Evolutionary conservation across 2,329 filamentous ascomycete genomes (phyloP).

Genomic region (Pseudogymnoascus sp.): DNA sequence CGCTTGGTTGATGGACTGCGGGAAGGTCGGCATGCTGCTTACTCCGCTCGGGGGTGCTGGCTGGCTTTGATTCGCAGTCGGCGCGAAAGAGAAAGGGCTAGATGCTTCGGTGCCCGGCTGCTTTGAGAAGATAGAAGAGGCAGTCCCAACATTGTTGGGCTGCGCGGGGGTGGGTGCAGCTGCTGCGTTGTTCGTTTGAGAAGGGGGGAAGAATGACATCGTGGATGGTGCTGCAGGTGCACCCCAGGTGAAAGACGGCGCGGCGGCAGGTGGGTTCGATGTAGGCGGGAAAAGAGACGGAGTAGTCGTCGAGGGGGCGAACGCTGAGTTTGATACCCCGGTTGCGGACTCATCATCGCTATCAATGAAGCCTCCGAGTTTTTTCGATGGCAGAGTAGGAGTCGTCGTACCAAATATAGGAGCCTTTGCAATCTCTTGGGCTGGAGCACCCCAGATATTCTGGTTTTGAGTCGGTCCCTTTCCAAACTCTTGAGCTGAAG

Average conservation of each 20-base stretch:
- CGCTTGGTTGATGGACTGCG: not conserved
- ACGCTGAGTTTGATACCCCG: not conserved
- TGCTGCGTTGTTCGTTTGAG: not conserved
- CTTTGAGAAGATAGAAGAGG: not conserved
- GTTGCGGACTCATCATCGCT: not conserved
- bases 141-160: not conserved
- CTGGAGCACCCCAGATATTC: slow-evolving; percentile 2
- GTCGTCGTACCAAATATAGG: not conserved
- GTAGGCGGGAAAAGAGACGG: not conserved
- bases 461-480: not conserved
- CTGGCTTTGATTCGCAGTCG: not conserved
- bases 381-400: not conserved
- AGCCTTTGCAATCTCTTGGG: not conserved
- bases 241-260: not conserved
- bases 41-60: not conserved
- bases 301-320: not conserved
- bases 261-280: not conserved
- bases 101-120: not conserved
- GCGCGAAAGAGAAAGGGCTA: not conserved
- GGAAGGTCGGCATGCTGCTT: not conserved
- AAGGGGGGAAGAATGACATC: not conserved
- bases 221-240: not conserved
- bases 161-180: not conserved
- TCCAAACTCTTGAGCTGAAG: not conserved
- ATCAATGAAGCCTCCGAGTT: slow-evolving; percentile 6